These are phyloP conservation scores for Chytriomyces sp. DNA, from an alignment of 192 early-diverging fungal species.

Conservation along the genomic window DNA sequence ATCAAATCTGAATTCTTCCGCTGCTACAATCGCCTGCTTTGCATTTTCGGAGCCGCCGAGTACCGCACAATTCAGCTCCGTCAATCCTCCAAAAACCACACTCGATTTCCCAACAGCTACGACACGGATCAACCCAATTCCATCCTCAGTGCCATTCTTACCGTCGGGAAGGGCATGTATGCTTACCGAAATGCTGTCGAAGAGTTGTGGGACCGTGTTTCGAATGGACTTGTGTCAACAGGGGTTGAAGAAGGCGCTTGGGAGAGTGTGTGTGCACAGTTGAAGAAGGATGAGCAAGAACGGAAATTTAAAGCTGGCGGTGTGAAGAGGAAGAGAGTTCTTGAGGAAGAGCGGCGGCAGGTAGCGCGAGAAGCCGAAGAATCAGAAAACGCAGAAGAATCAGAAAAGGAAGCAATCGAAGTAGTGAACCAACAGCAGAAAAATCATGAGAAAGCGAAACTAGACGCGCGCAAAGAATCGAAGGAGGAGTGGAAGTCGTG, in stretches of 20 bases:
- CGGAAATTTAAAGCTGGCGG: not conserved
- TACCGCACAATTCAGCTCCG: slow-evolving; percentile 17
- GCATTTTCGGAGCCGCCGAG: slow-evolving; percentile 48
- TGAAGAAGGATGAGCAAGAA: slow-evolving; percentile 13
- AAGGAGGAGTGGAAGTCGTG: not conserved
- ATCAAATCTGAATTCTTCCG: slow-evolving; percentile 43
- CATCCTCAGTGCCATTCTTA: slow-evolving; percentile 50
- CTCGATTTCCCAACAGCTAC: not conserved
- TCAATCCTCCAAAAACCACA: not conserved
- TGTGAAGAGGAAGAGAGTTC: slow-evolving; percentile 9
- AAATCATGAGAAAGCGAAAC: too few species aligned
- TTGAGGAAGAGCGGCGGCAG: too few species aligned
- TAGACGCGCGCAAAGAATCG: not conserved
- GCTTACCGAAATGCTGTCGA: slow-evolving; percentile 9
- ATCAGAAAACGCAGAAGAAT: not conserved
- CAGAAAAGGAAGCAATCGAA: not conserved
- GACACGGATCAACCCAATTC: slow-evolving; percentile 7
- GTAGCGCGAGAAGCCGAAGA: too few species aligned
- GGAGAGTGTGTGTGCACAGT: slow-evolving; percentile 9
- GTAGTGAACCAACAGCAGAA: not conserved
- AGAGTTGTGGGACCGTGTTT: slow-evolving; percentile 24
- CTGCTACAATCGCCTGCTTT: slow-evolving; percentile 33
- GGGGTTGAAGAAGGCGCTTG: slow-evolving; percentile 18
- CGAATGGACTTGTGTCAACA: not conserved
- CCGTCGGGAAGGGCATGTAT: slow-evolving; percentile 40